Base-by-base conservation (phyloP, 768 basidiomycete species). In the Paxillus ammoniavirescens region DNA sequence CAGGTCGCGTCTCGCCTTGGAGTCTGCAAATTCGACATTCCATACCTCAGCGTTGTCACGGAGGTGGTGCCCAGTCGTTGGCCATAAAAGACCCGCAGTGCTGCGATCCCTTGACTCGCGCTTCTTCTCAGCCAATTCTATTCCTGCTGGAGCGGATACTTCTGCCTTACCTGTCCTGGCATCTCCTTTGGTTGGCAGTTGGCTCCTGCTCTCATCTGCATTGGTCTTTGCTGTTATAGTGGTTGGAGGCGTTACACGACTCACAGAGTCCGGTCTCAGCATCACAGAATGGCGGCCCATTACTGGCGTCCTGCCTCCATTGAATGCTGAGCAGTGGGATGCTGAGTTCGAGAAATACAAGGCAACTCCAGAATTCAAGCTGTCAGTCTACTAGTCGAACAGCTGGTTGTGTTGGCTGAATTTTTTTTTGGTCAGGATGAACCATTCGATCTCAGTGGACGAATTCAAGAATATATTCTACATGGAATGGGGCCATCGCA, bases 271-370 rank as follows among this genome's bases (percentile, higher is more conserved):
- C 14, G 97, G 97, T 13, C 75, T 99, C 55, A 95, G 93, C 68
- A 99, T 99, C 69, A 97, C 94, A 21, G 97, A 99, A 78, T 99
- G 97, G 97, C 80, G 82, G 48, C 94, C 96, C 12, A 84, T 98
- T 50, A 87, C 91, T 23, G 97, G 97, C 14, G 75, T 92, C 47
- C 66, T 94, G 15, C 95, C 95, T 15, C 97, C 97, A 0, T 71
- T 93, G 36, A 82, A 82, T 1, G 69, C 77, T 21, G 82, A 75
- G 8, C 83, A 91, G 46, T 99, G 97, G 97, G 76, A 82, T 56
- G 75, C 72, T 23, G 96, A 98, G 66, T 98, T 98, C 67, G 82
- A 86, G 35, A 98, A 98, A 74, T 95, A 99, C 77, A 91, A 87
- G 71, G 79, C 79, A 14, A 97, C 95, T 2, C 97, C 97, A 1